Evolutionary conservation across 345 rosid species (phyloP).

Genomic region (Litchi chinensis): DNA sequence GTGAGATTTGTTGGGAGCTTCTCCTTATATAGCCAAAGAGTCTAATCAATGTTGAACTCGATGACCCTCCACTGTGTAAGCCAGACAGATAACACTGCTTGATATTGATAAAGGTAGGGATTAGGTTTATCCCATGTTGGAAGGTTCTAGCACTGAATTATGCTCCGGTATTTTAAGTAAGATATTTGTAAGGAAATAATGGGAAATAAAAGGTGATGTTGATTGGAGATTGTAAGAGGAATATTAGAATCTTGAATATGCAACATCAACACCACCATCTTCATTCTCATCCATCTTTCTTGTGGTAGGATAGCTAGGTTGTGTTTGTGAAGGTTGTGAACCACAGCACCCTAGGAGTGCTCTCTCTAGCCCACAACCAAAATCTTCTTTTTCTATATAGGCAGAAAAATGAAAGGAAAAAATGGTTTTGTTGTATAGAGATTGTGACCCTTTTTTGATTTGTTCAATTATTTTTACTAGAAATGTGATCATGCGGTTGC

Average conservation of each 20-base stretch:
- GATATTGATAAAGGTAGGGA: constrained; percentile 33
- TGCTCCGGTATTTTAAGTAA: neutral
- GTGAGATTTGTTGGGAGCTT: constrained; percentile 18
- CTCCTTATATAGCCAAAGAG: constrained; percentile 44
- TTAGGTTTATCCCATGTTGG: constrained; percentile 38
- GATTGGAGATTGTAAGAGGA: constrained; percentile 25
- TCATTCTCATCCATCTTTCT: constrained; percentile 13
- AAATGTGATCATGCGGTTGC: neutral
- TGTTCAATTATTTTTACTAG: neutral
- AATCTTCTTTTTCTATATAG: constrained; percentile 1
- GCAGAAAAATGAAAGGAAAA: neutral
- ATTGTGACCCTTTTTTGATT: neutral
- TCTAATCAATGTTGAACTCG: constrained; percentile 8
- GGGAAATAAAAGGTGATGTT: constrained; percentile 34
- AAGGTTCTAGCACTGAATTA: constrained; percentile 29
- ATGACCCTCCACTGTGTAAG: constrained; percentile 40
- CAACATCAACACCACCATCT: constrained; percentile 11
- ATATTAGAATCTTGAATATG: constrained; percentile 34
- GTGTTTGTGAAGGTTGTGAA: constrained; percentile 29
- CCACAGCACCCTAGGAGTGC: constrained; percentile 29
- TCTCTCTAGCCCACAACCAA: constrained; percentile 38
- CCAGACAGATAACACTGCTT: constrained; percentile 26
- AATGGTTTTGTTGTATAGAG: neutral
- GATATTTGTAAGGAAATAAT: neutral
- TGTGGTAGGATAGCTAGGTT: constrained; percentile 23